Base-by-base conservation (phyloP, 495 filamentous ascomycete genomes). In the Daldinia childiae region DNA sequence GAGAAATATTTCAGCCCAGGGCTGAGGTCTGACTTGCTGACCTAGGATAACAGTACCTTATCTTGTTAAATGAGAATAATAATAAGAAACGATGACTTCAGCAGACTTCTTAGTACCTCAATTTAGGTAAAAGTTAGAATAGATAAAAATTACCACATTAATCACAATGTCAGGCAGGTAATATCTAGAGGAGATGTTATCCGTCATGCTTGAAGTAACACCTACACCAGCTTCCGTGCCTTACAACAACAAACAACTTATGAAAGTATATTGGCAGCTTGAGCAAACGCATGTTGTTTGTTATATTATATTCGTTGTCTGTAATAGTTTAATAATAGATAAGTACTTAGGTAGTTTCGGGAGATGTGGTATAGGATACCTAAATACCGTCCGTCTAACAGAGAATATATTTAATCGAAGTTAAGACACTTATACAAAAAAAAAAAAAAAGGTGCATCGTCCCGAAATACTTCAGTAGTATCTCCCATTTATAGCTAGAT, bases 381-480 rank as follows among this genome's bases (percentile, higher is more conserved):
- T 48, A 48, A 4, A 19, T 34, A 34, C 32, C 9, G 30, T 9
- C 30, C 9, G 4, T 32, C 30, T 9, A 9, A 32, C 7, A 9
- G 6, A 17, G 1, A 17, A 17, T 48, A 48, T 41, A 3, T 41
- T 41, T 12, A 32, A 9, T 17, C 12, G 9, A 8, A 6, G 2
- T 36, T 32, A 6, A 56, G 15, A 27, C 27, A 61, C 17, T 43
- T 29, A 61, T 9, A 38, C 21, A 17, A 19, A 19, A 6, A 14
- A 52, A 26, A 38, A n/a, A 17, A 19, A 19, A 6, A 14, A 52
- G 32, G 19, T 19, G 52, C 58, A 27, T 45, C 51, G 9, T 67
- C 39, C 41, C 41, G 58, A 43, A 41, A 67, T 67, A 58, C 57
- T 39, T n/a, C 27, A 57, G 21, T 21, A 58, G 58, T 55, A 17